Evolutionary conservation across 2,329 filamentous ascomycete species (phyloP).

Genomic region (Arthrobotrys sphaeroides): DNA sequence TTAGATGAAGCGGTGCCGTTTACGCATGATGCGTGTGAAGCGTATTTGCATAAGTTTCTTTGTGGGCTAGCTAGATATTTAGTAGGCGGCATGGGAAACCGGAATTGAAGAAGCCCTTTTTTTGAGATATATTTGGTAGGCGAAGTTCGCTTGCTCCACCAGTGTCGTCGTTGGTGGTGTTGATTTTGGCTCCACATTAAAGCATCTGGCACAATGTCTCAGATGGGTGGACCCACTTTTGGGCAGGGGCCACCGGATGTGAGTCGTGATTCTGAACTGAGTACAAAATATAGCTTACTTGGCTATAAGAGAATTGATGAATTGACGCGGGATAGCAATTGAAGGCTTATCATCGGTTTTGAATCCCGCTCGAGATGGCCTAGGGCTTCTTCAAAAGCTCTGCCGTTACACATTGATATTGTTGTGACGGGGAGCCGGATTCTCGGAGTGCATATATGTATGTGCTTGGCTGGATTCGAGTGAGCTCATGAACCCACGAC

Average conservation of each 20-base stretch:
- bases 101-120: slow-evolving; percentile 25
- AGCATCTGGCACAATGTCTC: slow-evolving; percentile 54
- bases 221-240: slow-evolving; percentile 45
- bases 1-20: slow-evolving; percentile 40
- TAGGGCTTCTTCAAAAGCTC: slow-evolving; percentile 1
- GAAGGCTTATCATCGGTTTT: slow-evolving; percentile 5
- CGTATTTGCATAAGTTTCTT: slow-evolving; percentile 23
- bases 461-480: background rate
- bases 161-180: slow-evolving; percentile 30
- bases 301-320: slow-evolving; percentile 10
- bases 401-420: background rate
- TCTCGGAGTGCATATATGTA: background rate
- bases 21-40: slow-evolving; percentile 8
- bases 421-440: too few relatives aligned
- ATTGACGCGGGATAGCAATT: slow-evolving; percentile 1
- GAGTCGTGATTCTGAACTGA: slow-evolving; percentile 47
- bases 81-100: slow-evolving; percentile 32
- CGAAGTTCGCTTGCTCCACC: slow-evolving; percentile 33
- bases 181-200: slow-evolving; percentile 47
- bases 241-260: slow-evolving; percentile 14
- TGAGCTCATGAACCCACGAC: background rate
- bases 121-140: slow-evolving; percentile 44
- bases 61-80: background rate
- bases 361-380: background rate
- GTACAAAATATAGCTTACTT: slow-evolving; percentile 22